Percentiles rank a stretch among this genome's conserved stretches.
These are phyloP conservation scores for Chernovozyma aurita DNA, from an alignment of 1,139 yeast genomes.

Conservation along the genomic window DNA sequence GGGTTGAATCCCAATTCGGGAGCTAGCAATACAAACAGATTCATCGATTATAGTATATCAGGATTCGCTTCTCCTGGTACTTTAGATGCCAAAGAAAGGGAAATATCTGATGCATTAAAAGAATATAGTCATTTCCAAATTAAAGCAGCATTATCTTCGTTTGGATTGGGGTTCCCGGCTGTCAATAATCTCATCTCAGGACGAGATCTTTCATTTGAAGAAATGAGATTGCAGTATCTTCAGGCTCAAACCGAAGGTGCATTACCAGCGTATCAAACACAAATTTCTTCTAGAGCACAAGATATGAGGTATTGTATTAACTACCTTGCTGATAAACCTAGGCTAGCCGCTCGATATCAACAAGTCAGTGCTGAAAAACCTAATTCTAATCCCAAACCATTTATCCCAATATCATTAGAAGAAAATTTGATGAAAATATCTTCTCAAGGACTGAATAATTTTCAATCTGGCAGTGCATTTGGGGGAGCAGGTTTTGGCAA, in stretches of 20 bases:
- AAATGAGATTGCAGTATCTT: slow-evolving; percentile 44
- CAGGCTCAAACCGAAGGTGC: slow-evolving; percentile 36
- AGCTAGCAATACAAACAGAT: background rate
- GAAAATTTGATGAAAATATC: too few species aligned
- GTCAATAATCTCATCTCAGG: slow-evolving; percentile 39
- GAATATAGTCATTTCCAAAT: slow-evolving; percentile 11
- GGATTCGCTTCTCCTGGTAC: slow-evolving; percentile 10
- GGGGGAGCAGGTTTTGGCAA: slow-evolving; percentile 11
- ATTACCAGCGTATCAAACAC: slow-evolving; percentile 34
- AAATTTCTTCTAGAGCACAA: slow-evolving; percentile 33
- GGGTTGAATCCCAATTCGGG: background rate
- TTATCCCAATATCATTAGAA: slow-evolving; percentile 30
- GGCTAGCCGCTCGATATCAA: slow-evolving; percentile 53
- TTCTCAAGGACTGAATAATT: slow-evolving; percentile 11
- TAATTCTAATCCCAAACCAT: slow-evolving; percentile 27
- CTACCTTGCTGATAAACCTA: slow-evolving; percentile 34
- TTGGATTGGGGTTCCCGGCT: slow-evolving; percentile 24
- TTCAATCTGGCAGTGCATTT: slow-evolving; percentile 7
- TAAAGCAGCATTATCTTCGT: slow-evolving; percentile 21
- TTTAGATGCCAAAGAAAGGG: slow-evolving; percentile 10
- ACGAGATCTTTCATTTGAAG: slow-evolving; percentile 57
- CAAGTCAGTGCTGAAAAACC: slow-evolving; percentile 43
- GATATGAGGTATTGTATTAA: slow-evolving; percentile 46
- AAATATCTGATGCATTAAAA: slow-evolving; percentile 13
- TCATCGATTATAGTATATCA: background rate